Evolutionary conservation across 768 basidiomycete genomes (phyloP).

Genomic region (Mycena indigotica): DNA sequence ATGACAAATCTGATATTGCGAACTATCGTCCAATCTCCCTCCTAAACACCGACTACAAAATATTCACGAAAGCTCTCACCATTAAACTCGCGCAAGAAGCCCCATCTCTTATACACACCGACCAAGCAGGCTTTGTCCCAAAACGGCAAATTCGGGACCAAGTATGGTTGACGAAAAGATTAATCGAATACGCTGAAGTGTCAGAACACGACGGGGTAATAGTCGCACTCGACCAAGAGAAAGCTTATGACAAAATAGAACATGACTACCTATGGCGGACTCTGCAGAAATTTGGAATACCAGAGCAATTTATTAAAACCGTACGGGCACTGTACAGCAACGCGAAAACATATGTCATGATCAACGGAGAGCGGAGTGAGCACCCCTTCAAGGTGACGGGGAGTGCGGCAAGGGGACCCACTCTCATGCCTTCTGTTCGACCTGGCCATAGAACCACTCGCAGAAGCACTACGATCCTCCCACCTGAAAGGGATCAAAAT

Average conservation of each 20-base stretch:
- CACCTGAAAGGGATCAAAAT: conserved; percentile 22
- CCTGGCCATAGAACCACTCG: conserved; percentile 23
- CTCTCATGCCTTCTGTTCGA: conserved; percentile 5
- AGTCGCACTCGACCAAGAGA: not conserved
- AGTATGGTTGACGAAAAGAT: not conserved
- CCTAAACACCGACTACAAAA: not conserved
- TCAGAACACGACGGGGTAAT: not conserved
- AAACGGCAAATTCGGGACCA: not conserved
- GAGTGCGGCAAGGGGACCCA: conserved; percentile 32
- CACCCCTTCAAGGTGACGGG: conserved; percentile 10
- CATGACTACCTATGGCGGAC: conserved; percentile 4
- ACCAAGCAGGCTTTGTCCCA: conserved; percentile 31
- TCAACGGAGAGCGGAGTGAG: conserved; percentile 19
- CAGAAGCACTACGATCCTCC: not conserved
- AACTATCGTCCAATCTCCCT: conserved; percentile 27
- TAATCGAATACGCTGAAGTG: not conserved
- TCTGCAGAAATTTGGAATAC: conserved; percentile 5
- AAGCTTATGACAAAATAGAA: conserved; percentile 2
- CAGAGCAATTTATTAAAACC: conserved; percentile 14
- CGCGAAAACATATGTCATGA: conserved; percentile 11
- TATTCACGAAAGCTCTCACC: conserved; percentile 29
- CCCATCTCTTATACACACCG: conserved; percentile 18
- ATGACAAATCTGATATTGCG: conserved; percentile 17
- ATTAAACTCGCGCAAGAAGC: conserved; percentile 13
- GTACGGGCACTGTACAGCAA: conserved; percentile 11